Percentiles rank a stretch among this genome's conserved stretches.
Conservation (phyloP, 768 basidiomycete species). For the Scleroderma citrinum region DNA sequence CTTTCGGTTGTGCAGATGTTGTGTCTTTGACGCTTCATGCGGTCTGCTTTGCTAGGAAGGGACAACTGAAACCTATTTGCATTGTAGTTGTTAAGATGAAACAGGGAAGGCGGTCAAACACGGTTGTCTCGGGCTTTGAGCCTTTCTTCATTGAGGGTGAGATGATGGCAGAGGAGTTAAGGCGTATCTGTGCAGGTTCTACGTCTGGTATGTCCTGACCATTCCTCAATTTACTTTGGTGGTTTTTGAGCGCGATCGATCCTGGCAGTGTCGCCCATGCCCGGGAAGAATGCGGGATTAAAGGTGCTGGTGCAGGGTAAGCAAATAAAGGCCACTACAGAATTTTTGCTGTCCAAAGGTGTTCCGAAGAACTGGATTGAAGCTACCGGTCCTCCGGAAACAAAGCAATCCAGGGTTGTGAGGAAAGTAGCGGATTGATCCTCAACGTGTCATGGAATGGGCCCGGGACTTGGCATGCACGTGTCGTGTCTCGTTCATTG, state of each 20-base stretch:
- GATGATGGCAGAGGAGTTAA: constrained; percentile 72
- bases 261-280: constrained; percentile 51
- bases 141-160: constrained; percentile 65
- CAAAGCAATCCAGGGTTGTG: constrained; percentile 33
- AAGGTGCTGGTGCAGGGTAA: constrained; percentile 87
- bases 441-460: too few species aligned
- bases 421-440: too few species aligned
- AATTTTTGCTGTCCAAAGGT: constrained; percentile 61
- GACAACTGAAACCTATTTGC: constrained; percentile 61
- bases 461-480: too few species aligned
- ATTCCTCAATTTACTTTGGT: neutral
- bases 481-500: too few species aligned
- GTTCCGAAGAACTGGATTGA: constrained; percentile 83
- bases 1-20: neutral
- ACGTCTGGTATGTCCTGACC: constrained; percentile 54
- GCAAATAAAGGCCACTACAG: constrained; percentile 59
- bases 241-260: neutral
- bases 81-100: constrained; percentile 65
- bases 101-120: constrained; percentile 74
- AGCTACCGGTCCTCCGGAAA: constrained; percentile 37
- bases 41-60: constrained; percentile 51
- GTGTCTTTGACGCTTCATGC: neutral
- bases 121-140: constrained; percentile 76
- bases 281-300: constrained; percentile 49
- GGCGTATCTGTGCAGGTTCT: constrained; percentile 70